Base-by-base conservation (phyloP, 2,329 filamentous ascomycete species). In the Pseudogymnoascus sp. region DNA sequence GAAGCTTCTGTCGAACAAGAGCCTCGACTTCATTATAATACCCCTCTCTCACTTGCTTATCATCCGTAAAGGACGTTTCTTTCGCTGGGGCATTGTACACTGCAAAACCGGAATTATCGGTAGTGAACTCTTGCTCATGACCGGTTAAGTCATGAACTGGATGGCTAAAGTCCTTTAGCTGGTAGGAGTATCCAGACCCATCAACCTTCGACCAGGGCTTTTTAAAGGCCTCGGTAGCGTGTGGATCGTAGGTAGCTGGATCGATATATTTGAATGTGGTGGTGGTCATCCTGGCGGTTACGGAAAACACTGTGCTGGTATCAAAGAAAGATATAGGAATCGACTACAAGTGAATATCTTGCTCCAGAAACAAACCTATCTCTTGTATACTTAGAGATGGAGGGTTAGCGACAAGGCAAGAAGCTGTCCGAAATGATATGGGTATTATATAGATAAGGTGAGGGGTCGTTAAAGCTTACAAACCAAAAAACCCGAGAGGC, bases 21-120 rank as follows among this genome's bases (percentile, higher is more conserved):
- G 77, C 69, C 72, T 90, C 85, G 6, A 95, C 82, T 70, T 95
- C 90, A 0, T 89, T 85, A 74, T 95, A 95, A 77, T 95, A 96
- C 57, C 82, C 77, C 0, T 73, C 67, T 67, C 79, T 73, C 72
- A 96, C 87, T 62, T 80, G 81, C n/a, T 77, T 80, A 66, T 90
- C 85, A 71, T 88, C 82, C 7, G 71, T 73, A 72, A 92, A 92
- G 52, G 80, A 77, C 6, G 73, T 75, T 65, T 80, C 76, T 3
- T 79, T 77, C 1, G 80, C 77, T 0, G 83, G 75, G 2, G 88
- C 72, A 65, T 77, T 73, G 59, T 90, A 71, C 33, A 86, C 75
- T 60, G 82, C 78, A 75, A 95, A 95, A 64, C 89, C 89, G 70
- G 90, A 83, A 61, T 75, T 77, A 73, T 92, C 86, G 15, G 92